These are phyloP conservation scores for Alternaria rosae DNA, from an alignment of 2,329 filamentous ascomycete species.

Conservation along the genomic window DNA sequence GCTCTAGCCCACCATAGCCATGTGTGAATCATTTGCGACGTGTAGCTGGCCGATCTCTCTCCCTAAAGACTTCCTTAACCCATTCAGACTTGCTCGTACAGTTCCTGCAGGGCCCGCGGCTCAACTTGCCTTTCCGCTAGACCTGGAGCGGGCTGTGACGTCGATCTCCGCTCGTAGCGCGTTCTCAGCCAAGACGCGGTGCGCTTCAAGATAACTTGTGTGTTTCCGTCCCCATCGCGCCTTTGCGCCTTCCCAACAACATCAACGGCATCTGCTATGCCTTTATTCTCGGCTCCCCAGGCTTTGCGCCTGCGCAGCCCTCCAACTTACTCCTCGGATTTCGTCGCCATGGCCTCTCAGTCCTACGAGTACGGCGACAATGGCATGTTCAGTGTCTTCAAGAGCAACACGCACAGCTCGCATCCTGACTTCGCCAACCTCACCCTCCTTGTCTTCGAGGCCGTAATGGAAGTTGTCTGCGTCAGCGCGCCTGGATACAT, in stretches of 20 bases:
- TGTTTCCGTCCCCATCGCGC: constrained; percentile 20
- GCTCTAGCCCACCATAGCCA: neutral
- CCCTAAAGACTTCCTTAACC: constrained; percentile 7
- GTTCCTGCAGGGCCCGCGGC: neutral
- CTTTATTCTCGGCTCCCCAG: constrained; percentile 42
- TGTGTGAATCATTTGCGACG: neutral
- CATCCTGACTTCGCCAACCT: constrained; percentile 75
- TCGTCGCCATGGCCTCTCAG: constrained; percentile 46
- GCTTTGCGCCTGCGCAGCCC: constrained; percentile 48
- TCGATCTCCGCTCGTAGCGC: constrained; percentile 13
- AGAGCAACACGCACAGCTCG: constrained; percentile 46
- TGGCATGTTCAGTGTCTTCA: constrained; percentile 38
- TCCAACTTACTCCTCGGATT: constrained; percentile 26
- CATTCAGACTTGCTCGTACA: neutral
- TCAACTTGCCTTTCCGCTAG: constrained; percentile 7
- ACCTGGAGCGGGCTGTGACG: constrained; percentile 15
- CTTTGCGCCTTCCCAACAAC: constrained; percentile 12
- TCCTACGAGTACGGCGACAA: constrained; percentile 41
- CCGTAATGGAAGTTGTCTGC: constrained; percentile 92
- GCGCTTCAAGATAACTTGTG: constrained; percentile 29
- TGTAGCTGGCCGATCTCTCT: neutral
- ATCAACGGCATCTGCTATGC: constrained; percentile 30
- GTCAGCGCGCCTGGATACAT: constrained; percentile 95
- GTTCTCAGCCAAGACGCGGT: constrained; percentile 19
- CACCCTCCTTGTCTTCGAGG: constrained; percentile 87